These are phyloP conservation scores for Fusarium veterinarium DNA, from an alignment of 2,329 filamentous ascomycete genomes.

Conservation along the genomic window DNA sequence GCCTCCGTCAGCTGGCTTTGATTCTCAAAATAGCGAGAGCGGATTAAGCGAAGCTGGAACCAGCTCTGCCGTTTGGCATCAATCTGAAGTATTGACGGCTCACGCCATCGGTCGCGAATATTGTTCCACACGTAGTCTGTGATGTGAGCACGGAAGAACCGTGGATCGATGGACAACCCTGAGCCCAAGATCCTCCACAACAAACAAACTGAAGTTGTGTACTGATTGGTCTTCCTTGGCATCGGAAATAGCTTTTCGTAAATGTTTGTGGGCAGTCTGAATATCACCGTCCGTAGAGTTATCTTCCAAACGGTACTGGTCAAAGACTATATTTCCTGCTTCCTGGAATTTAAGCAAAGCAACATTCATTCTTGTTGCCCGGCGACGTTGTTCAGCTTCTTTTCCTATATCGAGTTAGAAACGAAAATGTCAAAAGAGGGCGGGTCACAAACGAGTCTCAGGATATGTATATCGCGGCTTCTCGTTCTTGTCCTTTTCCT, in stretches of 20 bases:
- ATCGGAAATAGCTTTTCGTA: too few species aligned
- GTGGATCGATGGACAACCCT: background rate
- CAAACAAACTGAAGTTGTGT: background rate
- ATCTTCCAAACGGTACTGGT: too few species aligned
- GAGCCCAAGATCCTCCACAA: background rate
- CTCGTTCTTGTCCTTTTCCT: background rate
- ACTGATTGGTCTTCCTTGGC: too few species aligned
- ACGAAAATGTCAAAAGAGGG: too few species aligned
- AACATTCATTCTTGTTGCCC: too few species aligned
- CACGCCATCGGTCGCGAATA: background rate
- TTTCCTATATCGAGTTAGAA: background rate
- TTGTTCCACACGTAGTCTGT: slow-evolving; percentile 3
- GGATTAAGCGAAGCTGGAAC: background rate
- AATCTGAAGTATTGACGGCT: background rate
- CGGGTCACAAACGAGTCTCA: too few species aligned
- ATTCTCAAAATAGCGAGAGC: background rate
- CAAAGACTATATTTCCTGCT: too few species aligned
- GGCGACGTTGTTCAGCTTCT: background rate
- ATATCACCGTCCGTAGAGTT: too few species aligned
- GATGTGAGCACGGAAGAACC: background rate
- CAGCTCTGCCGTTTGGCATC: background rate
- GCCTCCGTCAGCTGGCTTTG: background rate
- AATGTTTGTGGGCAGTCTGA: too few species aligned
- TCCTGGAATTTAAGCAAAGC: background rate
- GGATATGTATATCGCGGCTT: background rate